A percentile compares a stretch with the other conserved stretches of the same genome.
phyloP scores from a whole-genome alignment of 2,329 filamentous ascomycete genomes.

The Dactylellina cionopaga region DNA sequence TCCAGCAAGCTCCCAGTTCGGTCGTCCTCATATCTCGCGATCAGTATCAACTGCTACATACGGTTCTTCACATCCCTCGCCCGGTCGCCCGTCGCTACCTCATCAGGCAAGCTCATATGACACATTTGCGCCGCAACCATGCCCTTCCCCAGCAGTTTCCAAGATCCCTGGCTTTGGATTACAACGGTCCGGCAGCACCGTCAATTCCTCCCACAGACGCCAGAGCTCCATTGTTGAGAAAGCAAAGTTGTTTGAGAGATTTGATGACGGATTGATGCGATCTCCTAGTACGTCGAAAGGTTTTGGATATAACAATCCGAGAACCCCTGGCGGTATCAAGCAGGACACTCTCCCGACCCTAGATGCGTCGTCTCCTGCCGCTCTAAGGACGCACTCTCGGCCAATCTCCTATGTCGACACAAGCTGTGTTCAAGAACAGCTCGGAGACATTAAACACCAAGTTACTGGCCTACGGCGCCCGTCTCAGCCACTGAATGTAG shows the following conservation, averaged over 20 bases:
- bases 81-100: conserved; percentile 38
- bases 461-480: conserved; percentile 15
- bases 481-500: conserved; percentile 11
- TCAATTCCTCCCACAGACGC: conserved; percentile 28
- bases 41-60: conserved; percentile 32
- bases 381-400: conserved; percentile 24
- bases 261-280: conserved; percentile 29
- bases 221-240: conserved; percentile 43
- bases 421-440: conserved; percentile 5
- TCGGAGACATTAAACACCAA: conserved; percentile 19
- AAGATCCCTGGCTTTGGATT: conserved; percentile 37
- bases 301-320: conserved; percentile 14
- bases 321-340: not conserved
- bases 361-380: conserved; percentile 14
- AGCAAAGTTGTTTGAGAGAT: conserved; percentile 30
- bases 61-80: conserved; percentile 42
- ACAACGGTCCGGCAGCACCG: conserved; percentile 25
- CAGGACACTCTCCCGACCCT: conserved; percentile 10
- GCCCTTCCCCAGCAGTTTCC: conserved; percentile 22
- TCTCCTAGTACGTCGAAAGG: conserved; percentile 15
- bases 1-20: conserved; percentile 31
- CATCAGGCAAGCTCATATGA: conserved; percentile 36
- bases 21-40: conserved; percentile 36
- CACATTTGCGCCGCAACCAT: conserved; percentile 39
- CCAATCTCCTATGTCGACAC: conserved; percentile 28